Evolutionary conservation across 495 filamentous ascomycete species (phyloP), one percentile per base, ranked within the genome.

Genomic region (Amorphotheca resinae): DNA sequence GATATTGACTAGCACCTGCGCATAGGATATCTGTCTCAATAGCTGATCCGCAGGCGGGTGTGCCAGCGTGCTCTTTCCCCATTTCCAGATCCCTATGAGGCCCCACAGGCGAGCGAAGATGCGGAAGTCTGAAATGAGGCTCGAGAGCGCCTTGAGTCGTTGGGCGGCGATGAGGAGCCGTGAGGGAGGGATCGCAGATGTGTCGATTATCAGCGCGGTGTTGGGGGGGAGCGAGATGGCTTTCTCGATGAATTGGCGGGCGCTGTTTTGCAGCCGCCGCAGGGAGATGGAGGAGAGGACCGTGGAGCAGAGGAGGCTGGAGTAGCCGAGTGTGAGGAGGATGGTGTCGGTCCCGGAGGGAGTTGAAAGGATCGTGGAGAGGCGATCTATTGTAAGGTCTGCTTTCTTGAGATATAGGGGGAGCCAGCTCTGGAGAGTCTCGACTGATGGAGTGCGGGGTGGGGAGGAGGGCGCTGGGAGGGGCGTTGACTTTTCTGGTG

Each of bases 71-170:
- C 63, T 50, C 4, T 70, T 68, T 8, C 69, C 82, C 82, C 83
- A 87, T 22, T 72, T 67, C 62, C 82, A 93, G 51, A 95, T 79
- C 2, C 74, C 70, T 12, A 95, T 54, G 9, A 95, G 65, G 0
- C 79, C 86, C 72, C 83, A 86, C 2, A 95, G 70, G 0, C 89
- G 76, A 40, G 81, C 59, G 51, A 85, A 85, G 33, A 79, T 82
- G 33, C 87, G 65, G 34, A 73, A 68, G 44, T 87, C 82, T 46
- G 61, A 67, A 21, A 83, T 66, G 38, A 81, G 54, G 8, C 50
- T 46, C 2, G 68, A 62, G 1, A 84, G 62, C 2, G 67, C 63
- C 35, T 69, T 63, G 12, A 76, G 55, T 4, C 66, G 52, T 35
- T 55, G 54, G 4, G 70, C 61, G 11, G 67, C 46, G 1, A 57